A percentile compares a stretch with the other conserved stretches of the same genome.
Conservation (phyloP, 169 alveolate species). For the Eimeria zaria region DNA sequence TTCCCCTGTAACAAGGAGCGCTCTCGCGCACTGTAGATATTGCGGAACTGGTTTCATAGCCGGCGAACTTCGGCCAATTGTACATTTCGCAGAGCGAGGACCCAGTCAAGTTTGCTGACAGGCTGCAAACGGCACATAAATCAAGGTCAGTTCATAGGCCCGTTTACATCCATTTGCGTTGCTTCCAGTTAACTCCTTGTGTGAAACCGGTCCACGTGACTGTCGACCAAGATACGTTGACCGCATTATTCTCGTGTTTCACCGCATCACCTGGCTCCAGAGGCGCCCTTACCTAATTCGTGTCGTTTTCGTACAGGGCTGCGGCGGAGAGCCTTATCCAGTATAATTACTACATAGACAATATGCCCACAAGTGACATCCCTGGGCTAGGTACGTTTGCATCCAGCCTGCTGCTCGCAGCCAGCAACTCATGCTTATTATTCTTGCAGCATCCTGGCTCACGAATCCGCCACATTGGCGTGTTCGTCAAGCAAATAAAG, state of each 20-base stretch:
- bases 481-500: not conserved
- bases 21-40: not conserved
- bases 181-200: not conserved
- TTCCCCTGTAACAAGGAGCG: not conserved
- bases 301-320: slow-evolving; percentile 86
- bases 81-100: slow-evolving; percentile 72
- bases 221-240: not conserved
- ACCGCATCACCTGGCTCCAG: not conserved
- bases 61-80: not conserved
- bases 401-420: not conserved
- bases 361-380: slow-evolving; percentile 95
- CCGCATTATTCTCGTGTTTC: not conserved
- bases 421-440: not conserved
- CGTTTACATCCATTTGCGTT: not conserved
- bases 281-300: not conserved
- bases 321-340: slow-evolving; percentile 95
- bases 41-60: not conserved
- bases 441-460: not conserved
- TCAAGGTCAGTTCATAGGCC: slow-evolving; percentile 28
- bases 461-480: not conserved
- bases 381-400: slow-evolving; percentile 90
- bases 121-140: slow-evolving; percentile 74
- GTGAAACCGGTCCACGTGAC: not conserved
- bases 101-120: slow-evolving; percentile 84
- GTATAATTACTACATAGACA: slow-evolving; percentile 94